These are phyloP conservation scores for Sugiyamaella marilandica DNA, from an alignment of 805 yeast genomes.

Conservation along the genomic window DNA sequence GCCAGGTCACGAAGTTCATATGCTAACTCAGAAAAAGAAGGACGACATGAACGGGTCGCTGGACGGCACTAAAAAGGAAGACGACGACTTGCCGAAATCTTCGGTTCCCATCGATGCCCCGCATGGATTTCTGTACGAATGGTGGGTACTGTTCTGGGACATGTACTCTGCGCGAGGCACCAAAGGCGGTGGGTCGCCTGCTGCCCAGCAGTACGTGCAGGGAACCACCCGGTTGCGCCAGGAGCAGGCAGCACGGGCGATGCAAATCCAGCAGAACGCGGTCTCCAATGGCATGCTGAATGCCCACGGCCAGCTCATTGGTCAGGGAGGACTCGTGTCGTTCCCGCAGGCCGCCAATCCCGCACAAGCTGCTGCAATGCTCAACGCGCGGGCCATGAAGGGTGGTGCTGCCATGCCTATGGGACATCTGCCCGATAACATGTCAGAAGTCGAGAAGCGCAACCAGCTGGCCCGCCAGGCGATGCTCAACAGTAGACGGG, in stretches of 20 bases:
- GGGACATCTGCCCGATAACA: constrained; percentile 16
- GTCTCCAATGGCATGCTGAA: constrained; percentile 10
- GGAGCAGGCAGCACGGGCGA: constrained; percentile 38
- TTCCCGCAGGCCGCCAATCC: constrained; percentile 10
- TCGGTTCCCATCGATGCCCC: constrained; percentile 63
- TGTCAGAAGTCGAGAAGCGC: constrained; percentile 28
- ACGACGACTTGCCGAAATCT: constrained; percentile 21
- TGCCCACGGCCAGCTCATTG: constrained; percentile 20
- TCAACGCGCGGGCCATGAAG: constrained; percentile 4
- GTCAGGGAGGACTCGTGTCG: constrained; percentile 7
- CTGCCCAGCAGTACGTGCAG: constrained; percentile 70
- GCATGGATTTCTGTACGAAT: constrained; percentile 80
- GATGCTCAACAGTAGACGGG: constrained; percentile 25
- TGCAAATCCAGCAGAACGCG: constrained; percentile 32
- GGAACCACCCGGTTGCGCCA: constrained; percentile 44
- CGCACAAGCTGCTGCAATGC: constrained; percentile 9
- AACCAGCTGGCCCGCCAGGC: constrained; percentile 29
- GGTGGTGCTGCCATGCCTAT: constrained; percentile 5
- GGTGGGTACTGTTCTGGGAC: constrained; percentile 98
- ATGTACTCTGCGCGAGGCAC: constrained; percentile 76
- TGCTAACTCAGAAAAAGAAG: constrained; percentile 12
- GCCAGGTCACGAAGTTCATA: no score
- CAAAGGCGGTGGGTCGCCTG: constrained; percentile 50
- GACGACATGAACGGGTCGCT: constrained; percentile 12
- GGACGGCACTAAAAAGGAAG: constrained; percentile 15